Conservation (phyloP, 495 filamentous ascomycete species). For the Cercophora sp. region DNA sequence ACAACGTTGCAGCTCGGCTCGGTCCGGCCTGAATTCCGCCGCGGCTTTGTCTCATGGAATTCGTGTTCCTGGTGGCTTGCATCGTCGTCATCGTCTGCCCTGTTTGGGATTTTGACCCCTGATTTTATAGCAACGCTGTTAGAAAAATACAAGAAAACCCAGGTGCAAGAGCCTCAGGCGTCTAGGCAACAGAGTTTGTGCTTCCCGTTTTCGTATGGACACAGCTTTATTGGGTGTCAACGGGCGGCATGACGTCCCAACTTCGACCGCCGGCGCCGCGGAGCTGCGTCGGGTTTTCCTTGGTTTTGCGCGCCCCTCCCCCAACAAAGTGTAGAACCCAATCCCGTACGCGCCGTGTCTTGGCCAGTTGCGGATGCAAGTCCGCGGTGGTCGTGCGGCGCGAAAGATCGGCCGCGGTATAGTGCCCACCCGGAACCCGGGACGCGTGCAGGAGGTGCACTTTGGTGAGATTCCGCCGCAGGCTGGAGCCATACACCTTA, state of each 20-base stretch:
- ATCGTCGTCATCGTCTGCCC: too few relatives aligned
- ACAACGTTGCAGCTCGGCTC: too few relatives aligned
- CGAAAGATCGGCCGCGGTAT: conserved; percentile 35
- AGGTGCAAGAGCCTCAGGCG: not conserved
- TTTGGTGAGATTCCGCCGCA: conserved; percentile 65
- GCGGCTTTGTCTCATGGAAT: too few relatives aligned
- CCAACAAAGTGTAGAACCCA: conserved; percentile 76
- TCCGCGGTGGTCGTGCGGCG: conserved; percentile 12
- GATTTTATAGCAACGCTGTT: too few relatives aligned
- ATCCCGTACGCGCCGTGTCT: conserved; percentile 62
- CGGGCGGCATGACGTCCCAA: conserved; percentile 19
- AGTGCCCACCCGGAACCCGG: conserved; percentile 53
- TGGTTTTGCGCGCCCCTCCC: not conserved
- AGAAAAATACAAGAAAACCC: too few relatives aligned
- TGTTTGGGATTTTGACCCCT: too few relatives aligned
- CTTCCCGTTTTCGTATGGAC: too few relatives aligned
- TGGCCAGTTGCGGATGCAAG: conserved; percentile 52
- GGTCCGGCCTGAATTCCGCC: too few relatives aligned
- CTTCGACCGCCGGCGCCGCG: not conserved
- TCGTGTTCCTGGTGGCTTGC: too few relatives aligned
- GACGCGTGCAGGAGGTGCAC: conserved; percentile 69
- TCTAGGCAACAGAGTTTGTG: not conserved
- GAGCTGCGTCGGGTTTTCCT: not conserved
- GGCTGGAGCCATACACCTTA: conserved; percentile 72
- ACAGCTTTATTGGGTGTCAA: conserved; percentile 18